Conservation (phyloP, 108 stramenopile genomes). For the Skeletonema costatum region DNA sequence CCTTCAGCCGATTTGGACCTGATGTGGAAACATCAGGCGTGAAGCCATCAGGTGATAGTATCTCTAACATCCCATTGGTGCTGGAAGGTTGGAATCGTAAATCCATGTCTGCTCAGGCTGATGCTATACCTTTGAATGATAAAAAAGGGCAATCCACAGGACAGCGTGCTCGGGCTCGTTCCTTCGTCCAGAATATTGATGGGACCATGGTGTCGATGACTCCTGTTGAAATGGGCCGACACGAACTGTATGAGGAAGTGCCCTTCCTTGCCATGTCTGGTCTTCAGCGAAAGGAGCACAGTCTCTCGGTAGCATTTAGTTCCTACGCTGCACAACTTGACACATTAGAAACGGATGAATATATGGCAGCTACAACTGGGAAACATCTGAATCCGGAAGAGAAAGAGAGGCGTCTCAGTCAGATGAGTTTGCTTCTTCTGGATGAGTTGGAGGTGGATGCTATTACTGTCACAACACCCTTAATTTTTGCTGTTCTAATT, state of each 20-base stretch:
- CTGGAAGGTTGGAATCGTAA: conserved; percentile 27
- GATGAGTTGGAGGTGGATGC: conserved; percentile 87
- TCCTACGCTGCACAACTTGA: conserved; percentile 82
- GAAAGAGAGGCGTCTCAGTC: conserved; percentile 50
- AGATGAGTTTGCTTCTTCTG: conserved; percentile 73
- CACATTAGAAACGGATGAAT: conserved; percentile 50
- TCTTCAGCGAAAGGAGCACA: conserved; percentile 73
- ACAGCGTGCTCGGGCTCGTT: conserved; percentile 10
- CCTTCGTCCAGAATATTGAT: conserved; percentile 32
- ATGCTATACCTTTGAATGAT: not conserved
- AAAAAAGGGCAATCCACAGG: not conserved
- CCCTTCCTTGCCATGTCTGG: conserved; percentile 87
- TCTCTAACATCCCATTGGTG: conserved; percentile 27
- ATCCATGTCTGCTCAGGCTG: conserved; percentile 20
- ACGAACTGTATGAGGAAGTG: conserved; percentile 80
- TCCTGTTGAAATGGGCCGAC: conserved; percentile 79
- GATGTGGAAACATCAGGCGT: conserved; percentile 16
- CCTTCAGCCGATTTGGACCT: not conserved
- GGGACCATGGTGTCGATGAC: conserved; percentile 35
- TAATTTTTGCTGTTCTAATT: conserved; percentile 79
- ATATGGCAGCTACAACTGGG: conserved; percentile 29
- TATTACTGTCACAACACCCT: conserved; percentile 77
- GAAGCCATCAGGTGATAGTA: conserved; percentile 18
- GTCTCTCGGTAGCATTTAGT: conserved; percentile 68
- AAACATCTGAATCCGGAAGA: conserved; percentile 53